A percentile compares a stretch with the other conserved stretches of the same genome.
Conservation (phyloP, 148 eudicot genomes). For the Chenopodium berlandieri region DNA sequence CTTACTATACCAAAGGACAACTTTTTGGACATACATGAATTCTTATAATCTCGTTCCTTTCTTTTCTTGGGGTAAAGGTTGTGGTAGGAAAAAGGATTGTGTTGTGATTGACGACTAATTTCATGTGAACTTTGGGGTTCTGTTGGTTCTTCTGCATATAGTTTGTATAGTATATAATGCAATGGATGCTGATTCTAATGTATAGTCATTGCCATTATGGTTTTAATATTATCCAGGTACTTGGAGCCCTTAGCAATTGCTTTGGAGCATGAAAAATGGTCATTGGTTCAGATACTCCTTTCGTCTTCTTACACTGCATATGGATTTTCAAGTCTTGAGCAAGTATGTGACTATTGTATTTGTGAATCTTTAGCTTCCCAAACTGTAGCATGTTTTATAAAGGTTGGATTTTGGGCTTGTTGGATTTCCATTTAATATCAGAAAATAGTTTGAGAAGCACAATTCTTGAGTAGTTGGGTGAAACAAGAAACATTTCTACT, state of each 20-base stretch:
- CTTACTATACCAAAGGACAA: neutral
- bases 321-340: slow-evolving; percentile 81
- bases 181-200: neutral
- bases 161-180: neutral
- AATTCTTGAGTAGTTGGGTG: neutral
- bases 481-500: neutral
- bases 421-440: neutral
- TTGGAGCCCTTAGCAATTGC: slow-evolving; percentile 92
- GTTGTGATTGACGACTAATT: neutral
- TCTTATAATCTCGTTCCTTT: neutral
- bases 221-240: slow-evolving; percentile 48
- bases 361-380: neutral
- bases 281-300: slow-evolving; percentile 84
- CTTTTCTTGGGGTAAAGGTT: neutral
- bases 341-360: slow-evolving; percentile 40
- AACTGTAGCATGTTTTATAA: slow-evolving; percentile 1
- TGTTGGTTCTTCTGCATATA: neutral
- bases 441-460: neutral
- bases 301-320: slow-evolving; percentile 94
- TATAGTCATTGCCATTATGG: neutral
- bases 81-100: neutral
- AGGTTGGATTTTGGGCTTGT: neutral
- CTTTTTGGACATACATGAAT: neutral
- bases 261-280: slow-evolving; percentile 92
- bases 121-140: neutral